Evolutionary conservation across 2,329 filamentous ascomycete genomes (phyloP), one percentile per base, ranked within the genome.

Genomic region (Acrodontium crateriforme): DNA sequence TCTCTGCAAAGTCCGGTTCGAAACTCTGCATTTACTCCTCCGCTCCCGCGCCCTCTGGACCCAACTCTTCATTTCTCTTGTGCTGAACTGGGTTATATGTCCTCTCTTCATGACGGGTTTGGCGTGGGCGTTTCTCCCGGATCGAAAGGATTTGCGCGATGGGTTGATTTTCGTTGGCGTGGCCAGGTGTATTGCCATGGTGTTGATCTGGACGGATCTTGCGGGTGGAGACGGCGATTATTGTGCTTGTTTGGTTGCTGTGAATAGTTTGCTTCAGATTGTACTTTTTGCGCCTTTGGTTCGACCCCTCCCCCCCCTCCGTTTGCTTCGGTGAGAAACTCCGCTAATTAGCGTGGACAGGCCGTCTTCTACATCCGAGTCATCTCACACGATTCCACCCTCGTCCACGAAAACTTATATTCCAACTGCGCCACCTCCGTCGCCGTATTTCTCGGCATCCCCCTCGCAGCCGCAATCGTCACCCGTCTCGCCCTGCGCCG

Each of bases 181-280:
- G 1, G 84, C 79, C 4, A 62, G 84, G 28, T 93, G 84, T 43
- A 92, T 92, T 37, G 83, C 82, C 17, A 92, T 92, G 83, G 81
- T 74, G 2, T 55, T 80, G 4, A 78, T 92, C 35, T 91, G 81
- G 83, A 89, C 72, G 0, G 71, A 69, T 4, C 59, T 83, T 0
- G 80, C 83, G 0, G 74, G 74, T 2, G 84, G 84, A 4, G 78
- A 91, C 39, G 59, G 54, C 5, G 77, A 91, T 41, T 92, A 91
- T 53, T 92, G 82, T 50, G 83, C 82, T 9, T 55, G 65, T 1
- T 54, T 64, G 3, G 60, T 64, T 4, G 60, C 59, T 1, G 53
- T 63, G 40, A 64, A 65, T 38, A 59, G 54, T 12, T 52, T 64
- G 5, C 36, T 64, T 28, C 60, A 64, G 40, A 63, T 63, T 28